These are phyloP conservation scores for Galerina sulciceps DNA, from an alignment of 768 basidiomycete genomes.

Conservation along the genomic window DNA sequence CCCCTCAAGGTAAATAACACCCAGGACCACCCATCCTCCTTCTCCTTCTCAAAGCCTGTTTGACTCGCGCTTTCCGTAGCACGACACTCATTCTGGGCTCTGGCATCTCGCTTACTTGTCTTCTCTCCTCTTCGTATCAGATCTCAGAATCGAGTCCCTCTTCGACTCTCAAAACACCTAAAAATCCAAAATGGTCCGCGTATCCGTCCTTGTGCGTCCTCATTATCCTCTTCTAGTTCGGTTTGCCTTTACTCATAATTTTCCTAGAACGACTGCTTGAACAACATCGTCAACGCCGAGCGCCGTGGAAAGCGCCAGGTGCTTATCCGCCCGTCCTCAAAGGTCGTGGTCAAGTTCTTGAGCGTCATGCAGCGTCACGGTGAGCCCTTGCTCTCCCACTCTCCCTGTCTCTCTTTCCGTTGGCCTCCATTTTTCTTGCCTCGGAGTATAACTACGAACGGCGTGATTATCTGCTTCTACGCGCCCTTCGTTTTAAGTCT, in stretches of 20 bases:
- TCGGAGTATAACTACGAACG: conserved; percentile 90
- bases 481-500: conserved; percentile 83
- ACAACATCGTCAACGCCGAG: conserved; percentile 99
- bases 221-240: conserved; percentile 30
- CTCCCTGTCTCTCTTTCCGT: conserved; percentile 11
- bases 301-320: conserved; percentile 99
- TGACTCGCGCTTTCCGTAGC: conserved; percentile 84
- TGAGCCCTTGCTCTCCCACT: conserved; percentile 39
- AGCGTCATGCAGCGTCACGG: conserved; percentile 99
- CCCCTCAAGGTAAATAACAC: conserved; percentile 52
- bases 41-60: conserved; percentile 45
- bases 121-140: conserved; percentile 21
- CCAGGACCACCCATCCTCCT: conserved; percentile 7
- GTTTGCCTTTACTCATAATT: not conserved
- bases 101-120: conserved; percentile 37
- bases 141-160: conserved; percentile 16
- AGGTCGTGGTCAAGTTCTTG: conserved; percentile 97
- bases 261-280: conserved; percentile 62
- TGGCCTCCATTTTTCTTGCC: conserved; percentile 12
- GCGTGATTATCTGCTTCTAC: conserved; percentile 59
- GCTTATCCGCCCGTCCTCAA: conserved; percentile 94
- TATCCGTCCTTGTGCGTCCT: conserved; percentile 83
- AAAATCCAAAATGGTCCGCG: conserved; percentile 76
- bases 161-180: not conserved
- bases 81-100: conserved; percentile 85